phyloP scores from a whole-genome alignment of 1,284 basidiomycete genomes.

The Moniliophthora roreri region DNA sequence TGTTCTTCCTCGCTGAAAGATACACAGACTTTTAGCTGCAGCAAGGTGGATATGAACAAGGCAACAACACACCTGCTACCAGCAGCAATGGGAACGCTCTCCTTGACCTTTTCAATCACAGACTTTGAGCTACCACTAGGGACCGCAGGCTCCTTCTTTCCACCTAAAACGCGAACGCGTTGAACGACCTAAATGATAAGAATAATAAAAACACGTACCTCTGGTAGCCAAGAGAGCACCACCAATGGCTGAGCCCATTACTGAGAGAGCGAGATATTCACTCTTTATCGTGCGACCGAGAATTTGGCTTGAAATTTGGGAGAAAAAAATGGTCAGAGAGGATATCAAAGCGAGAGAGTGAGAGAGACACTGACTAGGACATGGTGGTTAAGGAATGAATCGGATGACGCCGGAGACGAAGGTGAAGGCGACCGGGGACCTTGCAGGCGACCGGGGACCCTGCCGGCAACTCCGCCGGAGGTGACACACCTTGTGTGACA shows the following conservation, averaged over 20 bases:
- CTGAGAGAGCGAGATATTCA: constrained; percentile 58
- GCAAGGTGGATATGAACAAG: constrained; percentile 19
- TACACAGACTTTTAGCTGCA: constrained; percentile 1
- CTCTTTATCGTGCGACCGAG: constrained; percentile 58
- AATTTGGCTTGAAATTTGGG: constrained; percentile 41
- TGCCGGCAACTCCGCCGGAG: too few relatives aligned
- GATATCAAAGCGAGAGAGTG: background rate
- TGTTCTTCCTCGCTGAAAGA: constrained; percentile 55
- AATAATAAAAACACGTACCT: constrained; percentile 20
- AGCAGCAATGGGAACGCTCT: constrained; percentile 38
- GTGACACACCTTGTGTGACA: too few relatives aligned
- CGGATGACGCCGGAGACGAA: too few relatives aligned
- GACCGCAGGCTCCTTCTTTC: constrained; percentile 36
- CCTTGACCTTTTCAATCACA: constrained; percentile 42
- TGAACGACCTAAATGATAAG: too few relatives aligned
- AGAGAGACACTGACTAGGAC: too few relatives aligned
- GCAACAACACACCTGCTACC: constrained; percentile 32
- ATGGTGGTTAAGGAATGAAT: too few relatives aligned
- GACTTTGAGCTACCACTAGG: constrained; percentile 26
- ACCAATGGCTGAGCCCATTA: constrained; percentile 42
- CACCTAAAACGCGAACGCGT: constrained; percentile 12
- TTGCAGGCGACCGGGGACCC: too few relatives aligned
- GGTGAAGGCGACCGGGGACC: too few relatives aligned
- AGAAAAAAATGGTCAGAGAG: background rate
- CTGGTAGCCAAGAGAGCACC: constrained; percentile 38